A percentile compares a stretch with the other conserved stretches of the same genome.
These are phyloP conservation scores for Pythium utonaiense DNA, from an alignment of 352 stramenopile species.

Conservation along the genomic window DNA sequence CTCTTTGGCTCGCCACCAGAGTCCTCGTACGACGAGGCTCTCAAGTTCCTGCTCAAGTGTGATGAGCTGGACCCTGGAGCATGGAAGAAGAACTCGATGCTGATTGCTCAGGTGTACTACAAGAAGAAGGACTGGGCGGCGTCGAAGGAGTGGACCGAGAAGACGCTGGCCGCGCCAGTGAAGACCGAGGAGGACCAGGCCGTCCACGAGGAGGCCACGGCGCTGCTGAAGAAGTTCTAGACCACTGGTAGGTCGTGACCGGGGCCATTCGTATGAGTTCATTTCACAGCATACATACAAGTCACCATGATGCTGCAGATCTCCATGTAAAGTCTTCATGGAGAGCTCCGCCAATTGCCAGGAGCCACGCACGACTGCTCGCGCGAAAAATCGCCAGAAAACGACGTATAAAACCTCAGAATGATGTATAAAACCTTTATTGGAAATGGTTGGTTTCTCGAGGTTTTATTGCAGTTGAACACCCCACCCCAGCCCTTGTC, in stretches of 20 bases:
- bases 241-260: not conserved
- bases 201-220: slow-evolving; percentile 19
- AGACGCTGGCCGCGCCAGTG: slow-evolving; percentile 53
- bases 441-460: slow-evolving; percentile 9
- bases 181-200: slow-evolving; percentile 62
- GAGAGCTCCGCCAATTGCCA: slow-evolving; percentile 2
- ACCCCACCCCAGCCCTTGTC: not conserved
- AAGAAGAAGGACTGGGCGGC: slow-evolving; percentile 68
- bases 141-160: slow-evolving; percentile 70
- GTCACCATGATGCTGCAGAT: no score
- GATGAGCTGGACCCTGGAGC: slow-evolving; percentile 65
- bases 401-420: slow-evolving; percentile 2
- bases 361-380: not conserved
- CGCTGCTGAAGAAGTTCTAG: slow-evolving; percentile 30
- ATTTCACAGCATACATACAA: no score
- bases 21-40: slow-evolving; percentile 80
- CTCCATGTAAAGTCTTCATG: not conserved
- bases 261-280: no score
- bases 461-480: slow-evolving; percentile 24
- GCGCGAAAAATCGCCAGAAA: slow-evolving; percentile 14
- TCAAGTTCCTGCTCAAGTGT: slow-evolving; percentile 74
- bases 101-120: slow-evolving; percentile 79
- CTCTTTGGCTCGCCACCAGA: slow-evolving; percentile 79
- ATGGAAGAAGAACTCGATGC: slow-evolving; percentile 84
- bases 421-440: slow-evolving; percentile 15